Evolutionary conservation across 345 rosid species (phyloP).

Genomic region (Melaleuca alternifolia): DNA sequence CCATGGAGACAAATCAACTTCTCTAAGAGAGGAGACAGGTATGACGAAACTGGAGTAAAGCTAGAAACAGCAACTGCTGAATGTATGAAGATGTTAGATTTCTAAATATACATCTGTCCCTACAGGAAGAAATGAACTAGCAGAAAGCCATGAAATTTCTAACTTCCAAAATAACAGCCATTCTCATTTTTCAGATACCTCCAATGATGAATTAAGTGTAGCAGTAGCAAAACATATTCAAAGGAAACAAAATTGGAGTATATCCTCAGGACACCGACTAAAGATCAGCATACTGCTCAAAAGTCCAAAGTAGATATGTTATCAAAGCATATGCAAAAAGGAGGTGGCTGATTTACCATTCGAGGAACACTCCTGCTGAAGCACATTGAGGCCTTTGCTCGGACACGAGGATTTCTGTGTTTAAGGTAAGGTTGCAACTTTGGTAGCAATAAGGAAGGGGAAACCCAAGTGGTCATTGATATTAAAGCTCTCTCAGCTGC

Average conservation of each 20-base stretch:
- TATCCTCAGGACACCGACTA: background rate
- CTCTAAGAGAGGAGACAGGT: background rate
- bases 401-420: conserved; percentile 76
- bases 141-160: background rate
- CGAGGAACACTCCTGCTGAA: conserved; percentile 70
- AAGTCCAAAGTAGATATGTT: background rate
- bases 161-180: background rate
- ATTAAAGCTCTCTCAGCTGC: conserved; percentile 85
- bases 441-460: conserved; percentile 51
- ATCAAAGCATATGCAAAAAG: background rate
- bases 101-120: background rate
- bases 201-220: background rate
- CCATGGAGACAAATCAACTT: background rate
- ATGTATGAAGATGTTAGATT: background rate
- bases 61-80: background rate
- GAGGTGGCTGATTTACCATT: conserved; percentile 37
- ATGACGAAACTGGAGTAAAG: background rate
- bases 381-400: conserved; percentile 90
- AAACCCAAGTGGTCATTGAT: conserved; percentile 61
- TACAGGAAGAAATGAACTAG: background rate
- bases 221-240: background rate
- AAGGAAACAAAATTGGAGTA: background rate
- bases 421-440: conserved; percentile 82
- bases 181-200: background rate
- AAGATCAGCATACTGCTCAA: background rate